Evolutionary conservation across 1,284 basidiomycete species (phyloP), one percentile per base, ranked within the genome.

Genomic region (Moesziomyces globuligerus): DNA sequence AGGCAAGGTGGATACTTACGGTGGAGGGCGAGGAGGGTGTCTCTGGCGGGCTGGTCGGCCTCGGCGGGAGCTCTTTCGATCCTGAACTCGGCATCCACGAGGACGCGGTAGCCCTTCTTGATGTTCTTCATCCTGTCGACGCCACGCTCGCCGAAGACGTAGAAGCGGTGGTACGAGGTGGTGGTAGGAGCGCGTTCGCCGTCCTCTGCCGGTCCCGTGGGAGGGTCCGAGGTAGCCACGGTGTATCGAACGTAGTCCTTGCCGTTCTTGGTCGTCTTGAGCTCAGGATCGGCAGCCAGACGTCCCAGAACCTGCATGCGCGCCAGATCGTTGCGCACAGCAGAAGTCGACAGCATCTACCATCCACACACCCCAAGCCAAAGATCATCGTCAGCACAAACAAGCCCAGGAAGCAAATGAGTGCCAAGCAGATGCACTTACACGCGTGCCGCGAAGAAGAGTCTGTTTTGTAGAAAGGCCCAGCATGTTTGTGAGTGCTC

Each of bases 231-330:
- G 10, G 79, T 81, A 10, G 80, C 80, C 18, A 82, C 61, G 11
- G 74, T 73, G 74, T 82, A 82, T 26, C 74, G 68, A 10, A 78
- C 67, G 64, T 75, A 82, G 51, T 81, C 78, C 62, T 82, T 82
- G 55, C 80, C 80, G 23, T 62, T 71, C 52, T 72, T 72, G 51
- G 76, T 80, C 20, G 66, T 49, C 47, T 78, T 72, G 46, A 76
- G 42, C 58, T 81, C 78, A 6, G 80, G 80, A 40, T 77, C 70
- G 8, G 76, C 74, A 7, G 74, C 72, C 15, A 82, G 74, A 32
- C 80, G 76, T 18, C 80, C 80, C 4, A 82, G 56, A 8, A 82
- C 69, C 44, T 75, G 74, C 70, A 82, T 79, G 20, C 79, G 76
- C 2, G 80, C 73, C 4, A 81, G 40, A 39, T 81, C 68, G 36